phyloP scores from a whole-genome alignment of 208 protist species.

The Leishmania martiniquensis region DNA sequence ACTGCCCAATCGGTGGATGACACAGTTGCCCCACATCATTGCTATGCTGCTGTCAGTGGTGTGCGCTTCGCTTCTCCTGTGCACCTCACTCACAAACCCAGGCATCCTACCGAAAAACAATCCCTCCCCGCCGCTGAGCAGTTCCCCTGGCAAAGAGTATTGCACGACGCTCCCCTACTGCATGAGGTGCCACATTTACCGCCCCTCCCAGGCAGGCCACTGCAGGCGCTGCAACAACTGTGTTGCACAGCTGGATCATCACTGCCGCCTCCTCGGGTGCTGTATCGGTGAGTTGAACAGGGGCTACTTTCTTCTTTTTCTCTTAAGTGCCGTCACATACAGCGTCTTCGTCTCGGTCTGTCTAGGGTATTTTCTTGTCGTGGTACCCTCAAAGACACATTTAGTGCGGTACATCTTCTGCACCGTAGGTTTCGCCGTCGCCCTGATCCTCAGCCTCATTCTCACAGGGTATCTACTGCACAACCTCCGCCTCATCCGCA shows the following conservation, averaged over 20 bases:
- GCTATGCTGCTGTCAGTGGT: constrained; percentile 15
- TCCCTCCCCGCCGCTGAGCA: constrained; percentile 9
- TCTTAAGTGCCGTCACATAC: constrained; percentile 12
- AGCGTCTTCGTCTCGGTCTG: constrained; percentile 17
- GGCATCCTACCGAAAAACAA: constrained; percentile 32
- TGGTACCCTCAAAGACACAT: constrained; percentile 15
- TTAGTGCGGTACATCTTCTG: constrained; percentile 25
- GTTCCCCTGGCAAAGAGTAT: constrained; percentile 20
- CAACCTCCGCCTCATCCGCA: constrained; percentile 35
- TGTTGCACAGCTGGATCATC: constrained; percentile 33
- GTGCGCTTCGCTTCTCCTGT: constrained; percentile 20
- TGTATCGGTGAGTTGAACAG: constrained; percentile 36
- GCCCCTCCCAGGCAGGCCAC: constrained; percentile 30
- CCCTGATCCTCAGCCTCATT: constrained; percentile 13
- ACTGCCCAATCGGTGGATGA: constrained; percentile 22
- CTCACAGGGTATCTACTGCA: constrained; percentile 26
- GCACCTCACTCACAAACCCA: constrained; percentile 31
- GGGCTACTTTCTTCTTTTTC: constrained; percentile 38
- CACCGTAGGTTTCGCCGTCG: constrained; percentile 14
- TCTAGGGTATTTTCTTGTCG: constrained; percentile 24
- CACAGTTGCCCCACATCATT: constrained; percentile 25
- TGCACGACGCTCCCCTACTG: constrained; percentile 34
- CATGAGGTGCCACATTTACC: constrained; percentile 34
- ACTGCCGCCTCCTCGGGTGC: constrained; percentile 37
- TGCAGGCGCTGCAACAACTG: constrained; percentile 38